Evolutionary conservation across 2,329 filamentous ascomycete species (phyloP).

Genomic region (Aspergillus awamori): DNA sequence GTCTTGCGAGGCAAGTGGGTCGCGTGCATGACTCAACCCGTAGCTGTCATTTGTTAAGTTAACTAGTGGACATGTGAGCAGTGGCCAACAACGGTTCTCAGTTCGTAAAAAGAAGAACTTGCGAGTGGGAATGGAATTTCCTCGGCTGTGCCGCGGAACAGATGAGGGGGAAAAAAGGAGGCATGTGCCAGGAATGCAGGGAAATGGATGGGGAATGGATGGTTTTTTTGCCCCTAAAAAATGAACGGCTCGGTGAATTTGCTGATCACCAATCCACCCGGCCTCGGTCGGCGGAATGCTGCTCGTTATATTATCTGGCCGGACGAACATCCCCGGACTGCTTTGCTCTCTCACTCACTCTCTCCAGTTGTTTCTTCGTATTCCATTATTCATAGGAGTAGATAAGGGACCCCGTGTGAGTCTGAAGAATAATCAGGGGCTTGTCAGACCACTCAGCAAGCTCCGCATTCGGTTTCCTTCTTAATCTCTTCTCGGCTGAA

Average conservation of each 20-base stretch:
- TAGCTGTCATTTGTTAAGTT: background rate
- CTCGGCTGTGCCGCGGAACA: background rate
- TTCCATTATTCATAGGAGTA: no score
- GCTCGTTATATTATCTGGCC: background rate
- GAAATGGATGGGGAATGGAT: no score
- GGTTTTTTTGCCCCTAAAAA: no score
- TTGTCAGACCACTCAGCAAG: no score
- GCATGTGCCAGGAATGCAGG: background rate
- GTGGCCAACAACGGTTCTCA: background rate
- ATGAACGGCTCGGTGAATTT: background rate
- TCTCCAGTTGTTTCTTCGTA: no score
- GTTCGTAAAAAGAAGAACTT: background rate
- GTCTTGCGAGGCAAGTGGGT: background rate
- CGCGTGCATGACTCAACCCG: background rate
- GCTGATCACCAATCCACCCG: background rate
- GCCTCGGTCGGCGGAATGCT: background rate
- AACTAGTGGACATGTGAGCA: background rate
- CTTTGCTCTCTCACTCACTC: no score
- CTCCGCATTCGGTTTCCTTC: no score
- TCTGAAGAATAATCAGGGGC: no score
- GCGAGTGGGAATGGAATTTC: background rate
- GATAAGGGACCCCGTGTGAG: no score
- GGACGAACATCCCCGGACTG: no score
- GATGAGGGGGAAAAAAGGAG: background rate
- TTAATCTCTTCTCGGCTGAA: no score